Evolutionary conservation across 148 eudicot species (phyloP), one percentile per base, ranked within the genome.

Genomic region (Gaultheria prostrata): DNA sequence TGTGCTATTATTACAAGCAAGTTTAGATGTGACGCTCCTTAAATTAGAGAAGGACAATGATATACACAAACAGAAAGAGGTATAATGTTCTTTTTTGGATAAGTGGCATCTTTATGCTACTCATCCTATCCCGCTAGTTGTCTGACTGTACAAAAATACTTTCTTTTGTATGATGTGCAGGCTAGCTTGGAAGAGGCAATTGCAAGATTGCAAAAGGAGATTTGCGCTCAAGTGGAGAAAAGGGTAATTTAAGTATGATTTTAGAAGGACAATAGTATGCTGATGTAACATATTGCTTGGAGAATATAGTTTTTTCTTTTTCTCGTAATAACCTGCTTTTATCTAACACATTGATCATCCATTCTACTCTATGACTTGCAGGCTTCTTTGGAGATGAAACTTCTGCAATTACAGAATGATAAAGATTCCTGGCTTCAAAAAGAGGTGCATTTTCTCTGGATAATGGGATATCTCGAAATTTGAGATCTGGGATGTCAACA

Each of bases 371-470:
- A 13, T 81, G 49, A 61, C 69, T 87, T 85, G 79, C 88, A 95
- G 98, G 91, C 87, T 79, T 88, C 81, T 57, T 70, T 92, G 85
- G 94, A 92, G 85, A 82, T 32, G 83, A 85, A 86, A 85, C 84
- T 90, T 84, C 30, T 82, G 77, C 88, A 89, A 77, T 65, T 93
- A 80, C 86, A 90, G 85, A 65, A 61, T 45, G 98, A 94, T 82
- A 94, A 86, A 82, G 89, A 89, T 46, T 88, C 86, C 26, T 92
- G 92, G 94, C 90, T 88, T 86, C 90, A 87, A 69, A 92, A 91
- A 89, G 93, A 95, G 98, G 98, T 94, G 79, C 77, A 61, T 15
- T 24, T 45, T 51, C 49, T 24, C 24, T 67, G 53, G 83, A 76
- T 20, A 21, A 35, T 13, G 48, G 6, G 51, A 45, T 59, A 15